Evolutionary conservation across 768 basidiomycete species (phyloP).

Genomic region (Tricholoma saponaceum): DNA sequence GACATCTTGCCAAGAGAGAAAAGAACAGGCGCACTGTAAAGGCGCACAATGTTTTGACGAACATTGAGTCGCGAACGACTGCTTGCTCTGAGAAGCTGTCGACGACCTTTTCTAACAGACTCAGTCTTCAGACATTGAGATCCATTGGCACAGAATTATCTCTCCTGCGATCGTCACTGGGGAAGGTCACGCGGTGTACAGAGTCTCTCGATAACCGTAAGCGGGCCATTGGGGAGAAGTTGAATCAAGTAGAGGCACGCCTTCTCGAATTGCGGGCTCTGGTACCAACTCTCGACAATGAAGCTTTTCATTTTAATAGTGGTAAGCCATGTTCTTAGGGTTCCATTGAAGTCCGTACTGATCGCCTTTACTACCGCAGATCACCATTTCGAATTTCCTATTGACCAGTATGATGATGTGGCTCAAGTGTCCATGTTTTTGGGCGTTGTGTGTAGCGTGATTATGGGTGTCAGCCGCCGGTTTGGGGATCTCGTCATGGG

Average conservation of each 20-base stretch:
- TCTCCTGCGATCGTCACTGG: background rate
- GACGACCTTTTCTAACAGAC: background rate
- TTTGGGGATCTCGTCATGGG: background rate
- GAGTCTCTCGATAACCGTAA: background rate
- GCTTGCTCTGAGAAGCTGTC: background rate
- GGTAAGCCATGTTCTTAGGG: background rate
- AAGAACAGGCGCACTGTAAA: background rate
- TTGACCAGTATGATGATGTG: background rate
- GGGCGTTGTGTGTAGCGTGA: background rate
- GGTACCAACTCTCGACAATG: background rate
- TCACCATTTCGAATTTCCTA: background rate
- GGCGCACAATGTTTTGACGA: background rate
- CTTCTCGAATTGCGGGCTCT: background rate
- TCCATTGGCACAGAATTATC: background rate
- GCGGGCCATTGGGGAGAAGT: background rate
- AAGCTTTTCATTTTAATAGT: background rate
- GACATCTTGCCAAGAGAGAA: background rate
- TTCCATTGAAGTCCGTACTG: background rate
- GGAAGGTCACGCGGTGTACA: background rate
- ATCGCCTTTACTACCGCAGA: background rate
- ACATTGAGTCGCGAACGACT: background rate
- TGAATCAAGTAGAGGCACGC: background rate
- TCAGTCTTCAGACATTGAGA: background rate
- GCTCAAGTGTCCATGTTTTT: slow-evolving; percentile 1
- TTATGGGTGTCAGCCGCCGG: background rate